Percentiles rank a stretch among this genome's conserved stretches.
Conservation (phyloP, 2,329 filamentous ascomycete genomes). For the Fusarium liriodendri region DNA sequence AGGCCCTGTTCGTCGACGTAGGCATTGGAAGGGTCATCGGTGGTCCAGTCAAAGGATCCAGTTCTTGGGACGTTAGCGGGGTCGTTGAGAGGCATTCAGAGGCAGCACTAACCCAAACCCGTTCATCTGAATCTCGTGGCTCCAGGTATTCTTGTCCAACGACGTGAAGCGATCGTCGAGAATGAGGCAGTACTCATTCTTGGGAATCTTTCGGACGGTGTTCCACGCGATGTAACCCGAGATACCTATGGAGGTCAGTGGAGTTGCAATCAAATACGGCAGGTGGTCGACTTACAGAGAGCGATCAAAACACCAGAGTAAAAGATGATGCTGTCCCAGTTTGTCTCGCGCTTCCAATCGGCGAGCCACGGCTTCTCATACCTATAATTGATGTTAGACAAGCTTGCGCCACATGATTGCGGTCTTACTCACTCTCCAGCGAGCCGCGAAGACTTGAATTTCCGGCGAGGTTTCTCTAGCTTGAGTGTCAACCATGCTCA, state of each 20-base stretch:
- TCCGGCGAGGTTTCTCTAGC: background rate
- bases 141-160: constrained; percentile 54
- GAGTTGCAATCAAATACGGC: no score
- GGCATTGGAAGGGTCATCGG: constrained; percentile 56
- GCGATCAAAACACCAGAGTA: background rate
- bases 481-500: background rate
- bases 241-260: background rate
- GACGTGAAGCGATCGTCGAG: constrained; percentile 43
- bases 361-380: background rate
- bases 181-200: constrained; percentile 34
- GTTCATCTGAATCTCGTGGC: constrained; percentile 55
- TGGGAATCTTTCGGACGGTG: background rate
- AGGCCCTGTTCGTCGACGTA: constrained; percentile 59
- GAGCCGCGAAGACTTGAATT: background rate
- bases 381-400: background rate
- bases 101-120: constrained; percentile 50
- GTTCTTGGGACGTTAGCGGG: background rate
- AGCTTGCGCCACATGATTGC: background rate
- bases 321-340: background rate
- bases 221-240: background rate
- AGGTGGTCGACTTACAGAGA: background rate
- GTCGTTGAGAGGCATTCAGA: no score
- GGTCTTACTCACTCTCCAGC: background rate
- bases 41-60: constrained; percentile 65
- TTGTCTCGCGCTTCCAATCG: background rate